A percentile compares a stretch with the other conserved stretches of the same genome.
These are phyloP conservation scores for Sindora glabra DNA, from an alignment of 306 rosid genomes.

Conservation along the genomic window DNA sequence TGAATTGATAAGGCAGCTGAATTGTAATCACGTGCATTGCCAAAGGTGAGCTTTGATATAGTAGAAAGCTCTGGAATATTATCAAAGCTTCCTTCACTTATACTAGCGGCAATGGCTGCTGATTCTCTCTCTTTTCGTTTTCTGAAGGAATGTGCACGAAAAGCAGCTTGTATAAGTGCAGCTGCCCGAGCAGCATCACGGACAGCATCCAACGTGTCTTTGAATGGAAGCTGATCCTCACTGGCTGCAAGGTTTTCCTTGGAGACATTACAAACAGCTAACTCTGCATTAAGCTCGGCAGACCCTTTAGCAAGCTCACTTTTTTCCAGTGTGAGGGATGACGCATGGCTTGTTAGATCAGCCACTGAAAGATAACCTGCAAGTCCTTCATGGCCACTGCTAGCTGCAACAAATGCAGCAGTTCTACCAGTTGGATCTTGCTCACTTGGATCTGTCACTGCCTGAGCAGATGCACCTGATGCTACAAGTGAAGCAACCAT, in stretches of 20 bases:
- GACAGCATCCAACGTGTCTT: slow-evolving; percentile 63
- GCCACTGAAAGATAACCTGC: slow-evolving; percentile 96
- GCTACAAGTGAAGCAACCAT: slow-evolving; percentile 81
- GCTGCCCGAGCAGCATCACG: slow-evolving; percentile 91
- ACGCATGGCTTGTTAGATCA: slow-evolving; percentile 73
- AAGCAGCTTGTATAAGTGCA: slow-evolving; percentile 86
- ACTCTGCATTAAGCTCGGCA: slow-evolving; percentile 69
- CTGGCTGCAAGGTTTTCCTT: slow-evolving; percentile 27
- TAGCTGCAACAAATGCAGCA: slow-evolving; percentile 75
- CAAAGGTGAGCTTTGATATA: slow-evolving; percentile 51
- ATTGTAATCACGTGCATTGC: slow-evolving; percentile 48
- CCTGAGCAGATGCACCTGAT: slow-evolving; percentile 92
- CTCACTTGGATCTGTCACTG: slow-evolving; percentile 84
- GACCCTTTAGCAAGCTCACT: slow-evolving; percentile 53
- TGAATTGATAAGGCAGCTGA: slow-evolving; percentile 90
- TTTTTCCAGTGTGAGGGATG: slow-evolving; percentile 78
- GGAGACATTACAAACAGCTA: slow-evolving; percentile 44
- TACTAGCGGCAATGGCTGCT: slow-evolving; percentile 12
- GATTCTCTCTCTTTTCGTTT: slow-evolving; percentile 41
- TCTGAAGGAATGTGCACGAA: slow-evolving; percentile 80
- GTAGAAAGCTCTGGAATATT: slow-evolving; percentile 54
- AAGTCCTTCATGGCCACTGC: slow-evolving; percentile 72
- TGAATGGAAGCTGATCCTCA: slow-evolving; percentile 57
- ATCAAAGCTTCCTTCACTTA: slow-evolving; percentile 34
- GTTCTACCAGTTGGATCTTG: slow-evolving; percentile 75